Conservation (phyloP, 768 basidiomycete genomes). For the Trametes sanguinea region DNA sequence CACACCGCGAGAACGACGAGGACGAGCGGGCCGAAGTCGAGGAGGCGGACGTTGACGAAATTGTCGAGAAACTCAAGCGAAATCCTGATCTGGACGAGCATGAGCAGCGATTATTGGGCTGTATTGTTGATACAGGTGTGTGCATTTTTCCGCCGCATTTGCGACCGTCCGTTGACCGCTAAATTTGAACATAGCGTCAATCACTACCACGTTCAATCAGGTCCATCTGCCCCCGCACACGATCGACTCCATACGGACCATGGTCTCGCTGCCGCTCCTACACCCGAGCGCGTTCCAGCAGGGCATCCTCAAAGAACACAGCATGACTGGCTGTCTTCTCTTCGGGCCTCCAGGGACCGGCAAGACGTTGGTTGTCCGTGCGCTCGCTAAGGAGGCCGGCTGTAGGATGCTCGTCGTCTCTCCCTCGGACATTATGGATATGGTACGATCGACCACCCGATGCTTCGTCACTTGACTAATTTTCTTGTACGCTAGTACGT, state of each 20-base stretch:
- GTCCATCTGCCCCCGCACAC: conserved; percentile 89
- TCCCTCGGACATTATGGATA: conserved; percentile 95
- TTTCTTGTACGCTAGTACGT: conserved; percentile 57
- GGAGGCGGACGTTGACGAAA: conserved; percentile 52
- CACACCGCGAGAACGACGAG: conserved; percentile 23
- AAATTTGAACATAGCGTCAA: conserved; percentile 47
- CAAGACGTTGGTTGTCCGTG: conserved; percentile 87
- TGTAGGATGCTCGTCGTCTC: conserved; percentile 90
- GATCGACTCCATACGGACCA: conserved; percentile 88
- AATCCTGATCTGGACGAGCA: conserved; percentile 78
- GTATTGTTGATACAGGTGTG: conserved; percentile 83
- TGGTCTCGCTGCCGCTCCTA: conserved; percentile 86
- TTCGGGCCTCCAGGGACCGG: conserved; percentile 95
- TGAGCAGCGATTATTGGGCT: conserved; percentile 77
- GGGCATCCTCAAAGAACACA: conserved; percentile 88
- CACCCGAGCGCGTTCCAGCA: conserved; percentile 85
- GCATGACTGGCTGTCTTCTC: conserved; percentile 87
- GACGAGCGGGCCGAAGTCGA: conserved; percentile 42
- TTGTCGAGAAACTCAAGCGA: conserved; percentile 75
- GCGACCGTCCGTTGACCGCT: conserved; percentile 16
- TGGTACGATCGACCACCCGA: conserved; percentile 51
- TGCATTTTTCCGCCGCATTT: conserved; percentile 4
- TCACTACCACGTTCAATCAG: conserved; percentile 83
- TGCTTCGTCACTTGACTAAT: conserved; percentile 9
- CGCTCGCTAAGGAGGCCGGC: conserved; percentile 90